Evolutionary conservation across 371 early-diverging fungal species (phyloP).

Genomic region (Entomophthora muscae): DNA sequence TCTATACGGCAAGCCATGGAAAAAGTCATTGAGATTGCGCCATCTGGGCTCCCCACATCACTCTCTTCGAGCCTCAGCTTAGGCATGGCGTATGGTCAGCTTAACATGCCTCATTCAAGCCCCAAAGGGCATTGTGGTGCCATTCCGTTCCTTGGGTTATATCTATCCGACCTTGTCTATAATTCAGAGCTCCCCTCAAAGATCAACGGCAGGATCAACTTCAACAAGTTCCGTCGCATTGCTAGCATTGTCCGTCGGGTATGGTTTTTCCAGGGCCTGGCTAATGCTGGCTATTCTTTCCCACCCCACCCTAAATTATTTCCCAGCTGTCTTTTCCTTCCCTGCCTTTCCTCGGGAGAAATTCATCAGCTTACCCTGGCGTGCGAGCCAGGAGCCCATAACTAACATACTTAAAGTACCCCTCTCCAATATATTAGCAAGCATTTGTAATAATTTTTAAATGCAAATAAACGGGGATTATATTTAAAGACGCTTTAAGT

Average conservation of each 20-base stretch:
- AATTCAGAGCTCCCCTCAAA: slow-evolving; percentile 38
- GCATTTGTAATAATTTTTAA: too few relatives aligned
- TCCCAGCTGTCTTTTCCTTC: neutral
- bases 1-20: slow-evolving; percentile 31
- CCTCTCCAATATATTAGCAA: too few relatives aligned
- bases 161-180: slow-evolving; percentile 40
- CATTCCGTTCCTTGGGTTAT: slow-evolving; percentile 39
- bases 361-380: neutral
- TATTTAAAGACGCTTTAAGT: too few relatives aligned
- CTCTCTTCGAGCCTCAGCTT: neutral
- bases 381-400: too few relatives aligned
- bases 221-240: neutral
- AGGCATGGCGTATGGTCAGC: neutral
- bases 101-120: neutral
- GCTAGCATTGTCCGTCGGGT: neutral
- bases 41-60: neutral
- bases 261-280: neutral
- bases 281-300: neutral
- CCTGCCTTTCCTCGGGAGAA: neutral
- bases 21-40: slow-evolving; percentile 21
- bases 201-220: neutral
- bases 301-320: neutral
- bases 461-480: too few relatives aligned
- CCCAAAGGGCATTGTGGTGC: slow-evolving; percentile 20
- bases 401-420: too few relatives aligned